Conservation (phyloP, 2,329 filamentous ascomycete species). For the Penicillium polonicum region DNA sequence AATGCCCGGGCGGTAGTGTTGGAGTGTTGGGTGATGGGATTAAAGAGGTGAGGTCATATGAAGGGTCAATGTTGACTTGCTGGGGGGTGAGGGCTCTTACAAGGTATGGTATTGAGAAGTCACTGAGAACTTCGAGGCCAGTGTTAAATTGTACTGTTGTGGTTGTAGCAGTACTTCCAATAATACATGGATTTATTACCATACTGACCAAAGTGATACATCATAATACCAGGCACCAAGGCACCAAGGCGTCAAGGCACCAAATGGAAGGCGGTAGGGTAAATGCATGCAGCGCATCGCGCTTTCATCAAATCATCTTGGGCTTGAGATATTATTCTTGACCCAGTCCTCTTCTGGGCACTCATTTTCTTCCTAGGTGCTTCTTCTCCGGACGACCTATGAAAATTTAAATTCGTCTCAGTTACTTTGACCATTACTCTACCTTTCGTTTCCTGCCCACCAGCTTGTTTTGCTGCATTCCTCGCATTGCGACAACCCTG, state of each 20-base stretch:
- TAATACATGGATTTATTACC: background rate
- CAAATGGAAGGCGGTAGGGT: constrained; percentile 2
- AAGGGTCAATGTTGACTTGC: background rate
- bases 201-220: background rate
- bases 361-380: background rate
- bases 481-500: constrained; percentile 13
- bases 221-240: constrained; percentile 18
- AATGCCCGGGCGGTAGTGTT: background rate
- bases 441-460: background rate
- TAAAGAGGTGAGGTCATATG: constrained; percentile 21
- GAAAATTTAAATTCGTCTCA: background rate
- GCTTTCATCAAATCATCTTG: constrained; percentile 19
- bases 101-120: background rate
- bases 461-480: constrained; percentile 1
- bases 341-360: constrained; percentile 1
- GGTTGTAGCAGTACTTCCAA: background rate
- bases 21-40: background rate
- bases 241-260: constrained; percentile 20
- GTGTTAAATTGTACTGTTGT: background rate
- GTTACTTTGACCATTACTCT: background rate
- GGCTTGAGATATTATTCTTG: constrained; percentile 9
- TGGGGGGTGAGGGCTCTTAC: background rate
- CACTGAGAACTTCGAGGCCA: background rate
- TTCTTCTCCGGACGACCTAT: background rate
- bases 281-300: constrained; percentile 20